Percentiles rank a stretch among this genome's conserved stretches.
phyloP scores from a whole-genome alignment of 169 alveolate genomes.

The Condylostoma magnum region DNA sequence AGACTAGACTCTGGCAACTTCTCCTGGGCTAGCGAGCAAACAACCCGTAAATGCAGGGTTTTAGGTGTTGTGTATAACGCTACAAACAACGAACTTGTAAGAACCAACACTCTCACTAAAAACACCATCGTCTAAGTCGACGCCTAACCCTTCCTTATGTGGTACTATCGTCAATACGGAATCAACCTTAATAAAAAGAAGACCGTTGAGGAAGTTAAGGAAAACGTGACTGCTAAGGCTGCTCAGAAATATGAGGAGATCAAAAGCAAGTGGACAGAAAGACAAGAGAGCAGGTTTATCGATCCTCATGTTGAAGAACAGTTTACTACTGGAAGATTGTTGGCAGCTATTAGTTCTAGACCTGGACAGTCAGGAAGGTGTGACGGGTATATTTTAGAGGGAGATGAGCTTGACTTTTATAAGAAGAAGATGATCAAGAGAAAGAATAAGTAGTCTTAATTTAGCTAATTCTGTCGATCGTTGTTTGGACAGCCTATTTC shows the following conservation, averaged over 20 bases:
- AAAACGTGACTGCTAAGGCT: slow-evolving; percentile 1
- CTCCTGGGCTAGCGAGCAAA: slow-evolving; percentile 95
- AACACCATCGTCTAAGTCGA: slow-evolving; percentile 97
- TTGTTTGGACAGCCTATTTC: slow-evolving; percentile 77
- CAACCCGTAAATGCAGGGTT: slow-evolving; percentile 92
- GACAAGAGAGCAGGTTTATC: slow-evolving; percentile 61
- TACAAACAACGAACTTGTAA: slow-evolving; percentile 98
- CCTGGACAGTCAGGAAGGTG: slow-evolving; percentile 98
- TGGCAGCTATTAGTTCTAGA: slow-evolving; percentile 97
- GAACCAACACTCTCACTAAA: slow-evolving; percentile 98
- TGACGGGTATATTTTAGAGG: slow-evolving; percentile 97
- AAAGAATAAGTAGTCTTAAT: slow-evolving; percentile 71
- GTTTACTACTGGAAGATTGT: slow-evolving; percentile 94
- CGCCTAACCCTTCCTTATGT: slow-evolving; percentile 98
- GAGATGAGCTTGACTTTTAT: slow-evolving; percentile 97
- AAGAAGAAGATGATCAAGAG: slow-evolving; percentile 96
- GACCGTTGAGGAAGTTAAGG: slow-evolving; percentile 54
- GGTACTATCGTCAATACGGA: slow-evolving; percentile 89
- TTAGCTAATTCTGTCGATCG: slow-evolving; percentile 42
- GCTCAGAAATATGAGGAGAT: slow-evolving; percentile 53
- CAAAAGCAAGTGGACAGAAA: slow-evolving; percentile 60
- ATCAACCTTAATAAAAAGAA: slow-evolving; percentile 78
- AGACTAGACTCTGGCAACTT: slow-evolving; percentile 97
- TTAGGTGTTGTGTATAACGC: slow-evolving; percentile 98
- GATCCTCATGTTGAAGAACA: slow-evolving; percentile 93